Evolutionary conservation across 78 protist genomes (phyloP), one percentile per base, ranked within the genome.

Genomic region (Speleostelium caveatum): DNA sequence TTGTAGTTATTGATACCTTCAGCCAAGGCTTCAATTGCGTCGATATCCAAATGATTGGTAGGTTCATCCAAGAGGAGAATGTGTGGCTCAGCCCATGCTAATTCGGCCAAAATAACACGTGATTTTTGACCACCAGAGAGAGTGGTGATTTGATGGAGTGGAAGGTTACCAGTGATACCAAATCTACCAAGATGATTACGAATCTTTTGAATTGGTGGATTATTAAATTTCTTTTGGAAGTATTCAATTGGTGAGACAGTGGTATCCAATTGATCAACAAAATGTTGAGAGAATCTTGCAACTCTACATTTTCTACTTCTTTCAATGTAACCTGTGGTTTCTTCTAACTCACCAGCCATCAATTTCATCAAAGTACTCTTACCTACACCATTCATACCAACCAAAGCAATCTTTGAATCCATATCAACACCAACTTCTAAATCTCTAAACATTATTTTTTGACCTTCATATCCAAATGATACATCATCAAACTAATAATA

Each of bases 301-400:
- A 96, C 36, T 22, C 75, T 8, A 58, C 90, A 89, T 60, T 95
- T 88, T 28, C 94, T 75, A 59, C 86, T 85, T 45, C 76, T 24
- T 28, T 66, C 72, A 24, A 96, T 76, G 72, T 89, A 83, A 41
- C 97, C 98, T 8, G 45, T 58, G 3, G 94, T 79, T 38, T 96
- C 97, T 32, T 79, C 60, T 22, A 98, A 94, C 17, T 88, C 96
- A 56, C 97, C 97, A 42, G 58, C 35, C 63, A 98, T n/a, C 33
- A 97, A 66, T 53, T 96, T 95, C 39, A 95, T 80, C 38, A 97
- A 73, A 3, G 99, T 97, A 30, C 95, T 65, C 80, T 97, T 98
- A 61, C 99, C 99, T 1, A 92, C 94, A 16, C 99, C 99, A 88
- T 98, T 98, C 38, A 96, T 95, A 3, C 99, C 99, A 36, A 98